These are phyloP conservation scores for Colletotrichum euphorbiae DNA, from an alignment of 2,329 filamentous ascomycete genomes.

Conservation along the genomic window DNA sequence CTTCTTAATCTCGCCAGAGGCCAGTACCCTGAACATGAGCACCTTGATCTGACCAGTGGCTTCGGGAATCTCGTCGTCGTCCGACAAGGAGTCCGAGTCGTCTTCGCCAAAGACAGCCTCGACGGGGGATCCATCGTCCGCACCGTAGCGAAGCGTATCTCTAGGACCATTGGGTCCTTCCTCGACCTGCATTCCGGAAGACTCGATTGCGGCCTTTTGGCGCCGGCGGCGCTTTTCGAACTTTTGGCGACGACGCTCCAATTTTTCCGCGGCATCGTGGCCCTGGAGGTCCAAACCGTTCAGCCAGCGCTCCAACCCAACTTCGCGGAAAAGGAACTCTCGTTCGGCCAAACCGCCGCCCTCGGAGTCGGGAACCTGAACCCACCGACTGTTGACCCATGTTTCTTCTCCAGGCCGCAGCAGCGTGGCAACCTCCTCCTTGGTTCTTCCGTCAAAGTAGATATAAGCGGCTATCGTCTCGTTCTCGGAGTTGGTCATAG, in stretches of 20 bases:
- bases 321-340: conserved; percentile 97
- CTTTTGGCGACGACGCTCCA: conserved; percentile 89
- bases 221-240: conserved; percentile 76
- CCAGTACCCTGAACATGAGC: conserved; percentile 92
- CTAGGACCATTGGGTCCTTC: conserved; percentile 57
- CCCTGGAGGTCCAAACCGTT: conserved; percentile 96
- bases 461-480: conserved; percentile 99
- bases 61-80: conserved; percentile 91
- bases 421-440: conserved; percentile 96
- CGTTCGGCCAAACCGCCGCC: conserved; percentile 94
- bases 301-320: conserved; percentile 94
- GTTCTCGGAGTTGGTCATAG: conserved; percentile 91
- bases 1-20: conserved; percentile 96
- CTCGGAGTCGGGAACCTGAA: conserved; percentile 90
- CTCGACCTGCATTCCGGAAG: conserved; percentile 52
- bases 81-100: conserved; percentile 77
- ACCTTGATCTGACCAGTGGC: conserved; percentile 98
- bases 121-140: conserved; percentile 78
- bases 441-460: conserved; percentile 94
- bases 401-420: conserved; percentile 94
- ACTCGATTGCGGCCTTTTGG: conserved; percentile 62
- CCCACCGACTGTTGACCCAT: conserved; percentile 99
- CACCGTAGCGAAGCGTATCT: conserved; percentile 82
- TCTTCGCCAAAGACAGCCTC: conserved; percentile 77
- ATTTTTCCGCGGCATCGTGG: conserved; percentile 87